Evolutionary conservation across 2,329 filamentous ascomycete genomes (phyloP).

Genomic region (Penicillium brevicompactum): DNA sequence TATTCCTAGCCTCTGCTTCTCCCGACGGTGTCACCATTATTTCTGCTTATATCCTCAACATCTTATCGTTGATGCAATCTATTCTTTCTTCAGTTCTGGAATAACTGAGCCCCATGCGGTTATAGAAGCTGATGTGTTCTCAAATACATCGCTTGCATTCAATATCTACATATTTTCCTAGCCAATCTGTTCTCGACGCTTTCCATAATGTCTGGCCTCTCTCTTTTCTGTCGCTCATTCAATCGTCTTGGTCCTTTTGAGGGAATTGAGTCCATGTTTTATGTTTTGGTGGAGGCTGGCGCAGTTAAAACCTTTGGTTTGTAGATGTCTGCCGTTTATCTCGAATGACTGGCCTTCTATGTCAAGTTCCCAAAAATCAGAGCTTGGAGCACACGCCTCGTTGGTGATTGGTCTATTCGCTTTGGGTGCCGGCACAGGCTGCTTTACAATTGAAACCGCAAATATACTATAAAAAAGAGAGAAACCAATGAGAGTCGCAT

Average conservation of each 20-base stretch:
- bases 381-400: too few species aligned
- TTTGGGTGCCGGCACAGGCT: too few species aligned
- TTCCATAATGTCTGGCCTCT: not conserved
- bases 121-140: not conserved
- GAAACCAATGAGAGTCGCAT: too few species aligned
- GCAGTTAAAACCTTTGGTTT: conserved; percentile 1
- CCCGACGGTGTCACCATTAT: conserved; percentile 7
- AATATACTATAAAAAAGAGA: too few species aligned
- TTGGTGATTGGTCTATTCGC: too few species aligned
- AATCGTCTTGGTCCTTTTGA: not conserved
- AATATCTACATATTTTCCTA: not conserved
- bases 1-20: conserved; percentile 1
- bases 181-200: not conserved
- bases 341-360: not conserved
- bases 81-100: not conserved
- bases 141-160: not conserved
- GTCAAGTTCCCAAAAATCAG: too few species aligned
- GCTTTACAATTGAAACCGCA: too few species aligned
- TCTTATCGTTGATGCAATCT: conserved; percentile 11
- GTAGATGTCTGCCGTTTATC: not conserved
- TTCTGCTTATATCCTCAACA: conserved; percentile 2
- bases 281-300: conserved; percentile 8
- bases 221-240: not conserved
- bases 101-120: not conserved
- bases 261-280: conserved; percentile 2